Percentiles rank a stretch among this genome's conserved stretches.
phyloP scores from a whole-genome alignment of 305 asterid genomes.

The Andrographis paniculata region DNA sequence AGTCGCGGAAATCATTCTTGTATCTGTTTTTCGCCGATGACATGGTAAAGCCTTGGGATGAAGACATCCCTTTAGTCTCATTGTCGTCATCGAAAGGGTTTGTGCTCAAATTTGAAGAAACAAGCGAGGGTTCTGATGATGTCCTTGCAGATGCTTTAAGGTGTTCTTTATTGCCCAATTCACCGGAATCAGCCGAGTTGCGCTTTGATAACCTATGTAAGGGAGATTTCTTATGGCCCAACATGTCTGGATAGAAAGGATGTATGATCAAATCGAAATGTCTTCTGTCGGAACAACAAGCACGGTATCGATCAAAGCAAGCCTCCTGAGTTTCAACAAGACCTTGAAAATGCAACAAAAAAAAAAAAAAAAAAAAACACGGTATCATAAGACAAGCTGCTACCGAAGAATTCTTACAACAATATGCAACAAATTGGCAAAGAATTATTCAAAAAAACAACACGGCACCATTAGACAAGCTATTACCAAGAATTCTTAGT shows the following conservation, averaged over 20 bases:
- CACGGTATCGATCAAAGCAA: neutral
- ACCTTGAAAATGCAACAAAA: neutral
- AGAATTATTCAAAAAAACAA: too few relatives aligned
- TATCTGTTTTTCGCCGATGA: slow-evolving; percentile 45
- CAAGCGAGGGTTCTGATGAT: slow-evolving; percentile 57
- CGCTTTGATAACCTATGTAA: slow-evolving; percentile 41
- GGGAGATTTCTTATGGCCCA: slow-evolving; percentile 54
- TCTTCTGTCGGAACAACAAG: too few relatives aligned
- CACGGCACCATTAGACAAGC: too few relatives aligned
- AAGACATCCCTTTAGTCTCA: slow-evolving; percentile 26
- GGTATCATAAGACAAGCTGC: neutral
- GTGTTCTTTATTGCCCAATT: slow-evolving; percentile 43
- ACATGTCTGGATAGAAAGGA: slow-evolving; percentile 27
- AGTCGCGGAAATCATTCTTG: slow-evolving; percentile 61
- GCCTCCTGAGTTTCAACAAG: neutral
- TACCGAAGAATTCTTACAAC: too few relatives aligned
- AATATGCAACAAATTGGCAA: too few relatives aligned
- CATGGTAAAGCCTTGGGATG: slow-evolving; percentile 32
- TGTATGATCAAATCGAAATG: neutral
- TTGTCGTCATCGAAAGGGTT: slow-evolving; percentile 45
- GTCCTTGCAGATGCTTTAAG: slow-evolving; percentile 38
- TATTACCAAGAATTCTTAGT: too few relatives aligned
- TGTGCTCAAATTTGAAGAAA: slow-evolving; percentile 19
- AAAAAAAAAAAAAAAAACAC: neutral
- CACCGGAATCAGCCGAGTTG: slow-evolving; percentile 30